Percentiles rank a stretch among this genome's conserved stretches.
These are phyloP conservation scores for Postia placenta DNA, from an alignment of 768 basidiomycete genomes.

Conservation along the genomic window DNA sequence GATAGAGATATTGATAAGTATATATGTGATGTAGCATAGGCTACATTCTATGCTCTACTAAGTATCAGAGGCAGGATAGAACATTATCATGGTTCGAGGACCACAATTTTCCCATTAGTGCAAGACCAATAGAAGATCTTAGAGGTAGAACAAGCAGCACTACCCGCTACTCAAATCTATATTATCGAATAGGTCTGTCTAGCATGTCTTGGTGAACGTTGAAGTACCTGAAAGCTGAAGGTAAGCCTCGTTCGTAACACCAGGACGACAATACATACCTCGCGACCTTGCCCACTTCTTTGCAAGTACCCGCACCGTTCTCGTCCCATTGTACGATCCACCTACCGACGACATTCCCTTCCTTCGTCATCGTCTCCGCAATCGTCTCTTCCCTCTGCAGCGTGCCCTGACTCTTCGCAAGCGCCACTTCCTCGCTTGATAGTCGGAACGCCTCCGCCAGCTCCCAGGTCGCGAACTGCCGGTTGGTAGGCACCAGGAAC, in stretches of 20 bases:
- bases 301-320: slow-evolving; percentile 57
- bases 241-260: background rate
- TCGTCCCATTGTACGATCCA: slow-evolving; percentile 79
- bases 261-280: slow-evolving; percentile 41
- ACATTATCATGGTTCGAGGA: too few relatives aligned
- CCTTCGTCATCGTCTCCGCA: slow-evolving; percentile 62
- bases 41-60: too few relatives aligned
- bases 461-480: slow-evolving; percentile 80
- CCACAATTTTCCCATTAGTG: too few relatives aligned
- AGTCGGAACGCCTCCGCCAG: slow-evolving; percentile 51
- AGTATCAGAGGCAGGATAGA: too few relatives aligned
- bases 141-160: too few relatives aligned
- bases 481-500: slow-evolving; percentile 58
- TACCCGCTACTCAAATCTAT: too few relatives aligned
- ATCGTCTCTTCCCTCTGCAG: slow-evolving; percentile 60
- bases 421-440: slow-evolving; percentile 28
- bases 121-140: too few relatives aligned
- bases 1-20: too few relatives aligned
- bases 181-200: slow-evolving; percentile 9
- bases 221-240: slow-evolving; percentile 24
- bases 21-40: too few relatives aligned
- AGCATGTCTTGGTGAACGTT: slow-evolving; percentile 45
- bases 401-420: slow-evolving; percentile 33
- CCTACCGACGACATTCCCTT: slow-evolving; percentile 58
- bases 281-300: slow-evolving; percentile 54